phyloP scores from a whole-genome alignment of 176 grass and related monocot genomes.

The Oryza coarctata region DNA sequence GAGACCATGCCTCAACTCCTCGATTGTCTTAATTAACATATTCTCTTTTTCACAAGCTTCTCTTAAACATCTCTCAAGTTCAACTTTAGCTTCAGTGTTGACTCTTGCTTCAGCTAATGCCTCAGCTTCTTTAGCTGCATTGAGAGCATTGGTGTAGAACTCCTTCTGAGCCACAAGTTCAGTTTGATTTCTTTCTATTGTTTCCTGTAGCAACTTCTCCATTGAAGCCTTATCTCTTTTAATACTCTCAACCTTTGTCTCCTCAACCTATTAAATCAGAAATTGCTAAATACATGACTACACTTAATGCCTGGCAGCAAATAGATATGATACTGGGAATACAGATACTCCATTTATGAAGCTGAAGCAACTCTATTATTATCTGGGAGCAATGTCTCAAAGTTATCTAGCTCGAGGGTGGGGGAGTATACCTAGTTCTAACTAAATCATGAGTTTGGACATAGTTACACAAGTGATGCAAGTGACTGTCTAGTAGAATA shows the following conservation, averaged over 20 bases:
- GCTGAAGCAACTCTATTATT: conserved; percentile 10
- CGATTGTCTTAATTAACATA: conserved; percentile 91
- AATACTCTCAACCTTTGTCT: conserved; percentile 95
- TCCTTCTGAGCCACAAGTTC: conserved; percentile 96
- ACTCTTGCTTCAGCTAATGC: conserved; percentile 89
- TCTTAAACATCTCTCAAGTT: conserved; percentile 84
- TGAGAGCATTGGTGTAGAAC: conserved; percentile 95
- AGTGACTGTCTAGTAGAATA: conserved; percentile 2
- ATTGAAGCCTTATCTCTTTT: conserved; percentile 92
- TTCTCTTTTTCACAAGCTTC: conserved; percentile 88
- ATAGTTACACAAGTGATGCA: not conserved
- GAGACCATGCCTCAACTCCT: conserved; percentile 90
- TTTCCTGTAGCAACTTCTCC: conserved; percentile 97
- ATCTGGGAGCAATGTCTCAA: not conserved
- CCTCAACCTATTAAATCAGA: conserved; percentile 70
- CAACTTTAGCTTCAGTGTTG: conserved; percentile 87
- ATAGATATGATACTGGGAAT: not conserved
- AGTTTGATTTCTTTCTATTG: conserved; percentile 96
- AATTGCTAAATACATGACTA: conserved; percentile 38
- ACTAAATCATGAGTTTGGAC: conserved; percentile 25
- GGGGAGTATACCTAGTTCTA: not conserved
- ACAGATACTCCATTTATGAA: not conserved
- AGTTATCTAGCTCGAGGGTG: conserved; percentile 17
- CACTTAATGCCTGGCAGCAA: not conserved
- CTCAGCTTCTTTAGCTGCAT: conserved; percentile 95